Percentiles rank a stretch among this genome's conserved stretches.
Evolutionary conservation across 2,329 filamentous ascomycete species (phyloP).

Genomic region (Trichoderma koningii): DNA sequence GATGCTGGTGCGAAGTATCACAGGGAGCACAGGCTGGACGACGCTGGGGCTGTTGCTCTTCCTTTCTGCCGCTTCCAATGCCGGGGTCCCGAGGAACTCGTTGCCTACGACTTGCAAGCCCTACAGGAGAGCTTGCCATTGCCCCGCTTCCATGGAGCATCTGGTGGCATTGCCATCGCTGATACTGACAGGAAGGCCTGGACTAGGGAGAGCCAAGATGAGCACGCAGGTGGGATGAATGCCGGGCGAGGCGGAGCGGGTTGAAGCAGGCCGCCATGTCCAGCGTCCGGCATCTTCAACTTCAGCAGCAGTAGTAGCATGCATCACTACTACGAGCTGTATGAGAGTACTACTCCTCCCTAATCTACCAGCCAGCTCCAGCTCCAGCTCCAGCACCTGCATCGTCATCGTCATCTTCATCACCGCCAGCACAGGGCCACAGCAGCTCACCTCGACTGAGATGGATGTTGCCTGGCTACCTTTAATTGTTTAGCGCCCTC

Average conservation of each 20-base stretch:
- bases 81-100: neutral
- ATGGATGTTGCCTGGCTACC: constrained; percentile 26
- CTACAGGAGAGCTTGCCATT: neutral
- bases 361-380: neutral
- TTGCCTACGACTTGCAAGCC: neutral
- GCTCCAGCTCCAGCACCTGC: neutral
- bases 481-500: constrained; percentile 19
- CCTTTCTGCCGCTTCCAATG: constrained; percentile 4
- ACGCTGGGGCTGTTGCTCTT: constrained; percentile 2
- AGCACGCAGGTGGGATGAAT: neutral
- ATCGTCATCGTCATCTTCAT: neutral
- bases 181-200: constrained; percentile 8
- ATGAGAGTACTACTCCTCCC: no score
- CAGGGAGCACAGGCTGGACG: neutral
- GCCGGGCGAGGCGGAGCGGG: constrained; percentile 7
- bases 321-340: neutral
- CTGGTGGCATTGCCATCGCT: neutral
- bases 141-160: neutral
- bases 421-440: neutral
- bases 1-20: neutral
- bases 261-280: constrained; percentile 8
- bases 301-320: neutral
- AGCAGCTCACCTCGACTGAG: constrained; percentile 19
- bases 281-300: constrained; percentile 17
- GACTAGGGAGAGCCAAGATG: constrained; percentile 3